phyloP scores from a whole-genome alignment of 306 rosid species.

The Acacia acuminata region DNA sequence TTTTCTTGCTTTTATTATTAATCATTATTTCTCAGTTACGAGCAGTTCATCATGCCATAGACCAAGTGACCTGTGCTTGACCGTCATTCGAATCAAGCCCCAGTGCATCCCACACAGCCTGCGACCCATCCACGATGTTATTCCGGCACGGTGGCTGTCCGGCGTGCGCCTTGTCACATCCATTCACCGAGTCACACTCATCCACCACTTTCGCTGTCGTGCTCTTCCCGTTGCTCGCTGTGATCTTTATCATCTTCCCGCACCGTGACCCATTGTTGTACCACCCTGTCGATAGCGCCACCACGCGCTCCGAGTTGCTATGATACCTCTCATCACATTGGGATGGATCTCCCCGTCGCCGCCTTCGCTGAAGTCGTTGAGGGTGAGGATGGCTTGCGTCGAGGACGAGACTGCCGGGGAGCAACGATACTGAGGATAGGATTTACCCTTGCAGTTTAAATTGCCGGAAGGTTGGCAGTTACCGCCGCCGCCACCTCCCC shows the following conservation, averaged over 20 bases:
- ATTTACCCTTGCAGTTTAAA: conserved; percentile 16
- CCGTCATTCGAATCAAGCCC: conserved; percentile 32
- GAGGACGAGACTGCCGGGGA: conserved; percentile 34
- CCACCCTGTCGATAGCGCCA: conserved; percentile 55
- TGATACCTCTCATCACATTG: conserved; percentile 40
- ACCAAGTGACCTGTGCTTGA: conserved; percentile 37
- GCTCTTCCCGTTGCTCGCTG: conserved; percentile 34
- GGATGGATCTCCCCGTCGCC: conserved; percentile 36
- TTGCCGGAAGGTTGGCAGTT: not conserved
- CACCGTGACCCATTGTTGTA: conserved; percentile 27
- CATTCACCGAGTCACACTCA: conserved; percentile 46
- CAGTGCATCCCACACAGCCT: conserved; percentile 50
- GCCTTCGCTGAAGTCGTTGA: conserved; percentile 37
- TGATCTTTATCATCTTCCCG: conserved; percentile 37
- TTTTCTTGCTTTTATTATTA: not conserved
- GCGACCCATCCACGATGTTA: conserved; percentile 48
- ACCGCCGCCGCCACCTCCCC: not conserved
- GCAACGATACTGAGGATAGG: conserved; percentile 26
- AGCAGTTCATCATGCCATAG: conserved; percentile 8
- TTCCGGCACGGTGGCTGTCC: conserved; percentile 39
- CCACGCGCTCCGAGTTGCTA: conserved; percentile 29
- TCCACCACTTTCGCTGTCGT: conserved; percentile 51
- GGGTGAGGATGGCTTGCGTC: conserved; percentile 37
- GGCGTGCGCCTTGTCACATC: conserved; percentile 45
- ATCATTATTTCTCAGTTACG: not conserved